Evolutionary conservation across 441 rosid genomes (phyloP).

Genomic region (Corymbia citriodora): DNA sequence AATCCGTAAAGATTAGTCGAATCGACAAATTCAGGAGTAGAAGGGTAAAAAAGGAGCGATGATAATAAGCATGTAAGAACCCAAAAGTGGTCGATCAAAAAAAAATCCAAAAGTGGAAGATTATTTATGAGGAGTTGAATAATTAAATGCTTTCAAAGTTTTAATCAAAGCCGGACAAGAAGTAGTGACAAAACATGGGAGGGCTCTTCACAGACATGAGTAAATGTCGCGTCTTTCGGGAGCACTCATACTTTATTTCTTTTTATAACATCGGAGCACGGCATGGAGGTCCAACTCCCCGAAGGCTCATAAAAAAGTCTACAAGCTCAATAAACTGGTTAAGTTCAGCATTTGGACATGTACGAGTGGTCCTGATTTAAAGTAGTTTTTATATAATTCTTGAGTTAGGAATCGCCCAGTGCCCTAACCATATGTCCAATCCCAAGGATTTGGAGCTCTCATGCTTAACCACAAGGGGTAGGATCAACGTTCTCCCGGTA

Average conservation of each 20-base stretch:
- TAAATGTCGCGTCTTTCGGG: background rate
- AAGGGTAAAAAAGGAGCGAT: accelerated
- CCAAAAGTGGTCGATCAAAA: background rate
- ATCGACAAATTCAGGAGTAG: accelerated
- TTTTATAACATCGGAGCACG: background rate
- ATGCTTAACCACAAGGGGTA: background rate
- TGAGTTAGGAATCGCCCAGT: accelerated
- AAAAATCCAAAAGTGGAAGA: background rate
- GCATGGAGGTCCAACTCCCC: background rate
- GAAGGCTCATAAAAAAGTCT: background rate
- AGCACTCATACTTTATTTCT: background rate
- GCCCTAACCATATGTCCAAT: background rate
- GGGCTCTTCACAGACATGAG: background rate
- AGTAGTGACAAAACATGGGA: background rate
- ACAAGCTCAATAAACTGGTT: background rate
- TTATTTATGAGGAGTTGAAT: background rate
- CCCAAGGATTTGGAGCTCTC: background rate
- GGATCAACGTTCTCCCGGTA: accelerated
- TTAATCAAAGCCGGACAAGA: too few species aligned
- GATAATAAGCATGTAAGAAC: background rate
- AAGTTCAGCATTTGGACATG: background rate
- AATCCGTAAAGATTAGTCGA: background rate
- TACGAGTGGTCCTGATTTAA: background rate
- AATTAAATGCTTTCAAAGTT: background rate
- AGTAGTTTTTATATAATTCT: accelerated